Base-by-base conservation (phyloP, 345 rosid species). In the Excoecaria cochinchinensis region DNA sequence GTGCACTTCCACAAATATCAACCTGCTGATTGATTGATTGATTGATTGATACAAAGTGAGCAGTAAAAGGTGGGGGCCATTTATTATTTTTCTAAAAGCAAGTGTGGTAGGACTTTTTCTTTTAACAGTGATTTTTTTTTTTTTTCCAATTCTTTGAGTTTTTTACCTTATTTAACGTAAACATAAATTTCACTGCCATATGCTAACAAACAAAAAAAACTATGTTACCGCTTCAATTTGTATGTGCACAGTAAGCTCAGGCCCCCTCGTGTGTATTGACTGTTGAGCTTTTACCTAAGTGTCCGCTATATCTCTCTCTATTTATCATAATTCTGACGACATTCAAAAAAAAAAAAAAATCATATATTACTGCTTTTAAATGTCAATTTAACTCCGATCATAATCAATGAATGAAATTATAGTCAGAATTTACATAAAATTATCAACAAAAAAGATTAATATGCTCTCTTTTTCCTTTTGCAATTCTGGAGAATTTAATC, bases 231-330 rank as follows among this genome's bases (percentile, higher is more conserved):
- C 72, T 44, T 40, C 73, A 58, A 8, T 12, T 51, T 62, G 59
- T 69, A 44, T 24, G 14, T 50, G 53, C 47, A 68, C 70, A 19
- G 40, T 22, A 65, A 36, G 14, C 40, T 22, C 24, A 50, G 36
- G 10, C 69, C 71, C 84, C 71, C 79, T 77, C 86, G 81, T 80
- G 83, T 52, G 77, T 44, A 8, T 21, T 16, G 16, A 16, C 40
- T 39, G 4, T 15, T 17, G 1, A 40, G 3, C 21, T 44, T 44
- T 31, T 31, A 31, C 31, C 31, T 31, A 31, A 31, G 31, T 31
- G 31, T 31, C 31, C 31, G 1, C 31, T 31, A 1, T 31, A 1
- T 31, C 31, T 31, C 31, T 31, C 31, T 31, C 31, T 31, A n/a
- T n/a, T n/a, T n/a, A n/a, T n/a, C n/a, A 31, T 31, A 31, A 31